Percentiles rank a stretch among this genome's conserved stretches.
phyloP scores from a whole-genome alignment of 495 filamentous ascomycete species.

The Xylaria nigripes region DNA sequence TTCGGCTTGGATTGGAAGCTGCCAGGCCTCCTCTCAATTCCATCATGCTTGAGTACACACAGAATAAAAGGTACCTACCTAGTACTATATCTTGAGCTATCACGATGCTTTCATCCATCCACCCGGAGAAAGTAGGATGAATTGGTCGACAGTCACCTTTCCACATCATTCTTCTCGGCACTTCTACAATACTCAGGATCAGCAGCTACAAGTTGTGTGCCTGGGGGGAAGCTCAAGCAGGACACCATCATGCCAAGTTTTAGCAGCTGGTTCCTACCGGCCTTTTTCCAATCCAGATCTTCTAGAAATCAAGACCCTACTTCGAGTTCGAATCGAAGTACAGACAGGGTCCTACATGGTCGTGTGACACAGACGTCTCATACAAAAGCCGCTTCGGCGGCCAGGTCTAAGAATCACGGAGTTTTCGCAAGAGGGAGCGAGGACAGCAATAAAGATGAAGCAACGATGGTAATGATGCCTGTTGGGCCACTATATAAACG shows the following conservation, averaged over 20 bases:
- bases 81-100: too few relatives aligned
- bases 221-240: neutral
- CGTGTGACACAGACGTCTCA: constrained; percentile 3
- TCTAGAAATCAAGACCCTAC: neutral
- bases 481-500: neutral
- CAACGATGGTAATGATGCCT: neutral
- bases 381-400: neutral
- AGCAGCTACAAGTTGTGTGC: too few relatives aligned
- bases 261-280: neutral
- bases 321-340: neutral
- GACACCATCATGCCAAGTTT: neutral
- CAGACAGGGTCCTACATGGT: neutral
- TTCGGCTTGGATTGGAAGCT: too few relatives aligned
- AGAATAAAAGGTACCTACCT: too few relatives aligned
- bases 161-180: neutral
- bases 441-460: neutral
- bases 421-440: neutral
- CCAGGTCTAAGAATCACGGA: neutral
- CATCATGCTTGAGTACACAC: too few relatives aligned
- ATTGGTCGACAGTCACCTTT: too few relatives aligned
- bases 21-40: too few relatives aligned
- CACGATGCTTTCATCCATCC: too few relatives aligned
- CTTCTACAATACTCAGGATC: neutral
- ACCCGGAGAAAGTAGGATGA: too few relatives aligned
- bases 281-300: neutral